Evolutionary conservation across 202 grass and related monocot genomes (phyloP).

Genomic region (Brachypodium distachyon): DNA sequence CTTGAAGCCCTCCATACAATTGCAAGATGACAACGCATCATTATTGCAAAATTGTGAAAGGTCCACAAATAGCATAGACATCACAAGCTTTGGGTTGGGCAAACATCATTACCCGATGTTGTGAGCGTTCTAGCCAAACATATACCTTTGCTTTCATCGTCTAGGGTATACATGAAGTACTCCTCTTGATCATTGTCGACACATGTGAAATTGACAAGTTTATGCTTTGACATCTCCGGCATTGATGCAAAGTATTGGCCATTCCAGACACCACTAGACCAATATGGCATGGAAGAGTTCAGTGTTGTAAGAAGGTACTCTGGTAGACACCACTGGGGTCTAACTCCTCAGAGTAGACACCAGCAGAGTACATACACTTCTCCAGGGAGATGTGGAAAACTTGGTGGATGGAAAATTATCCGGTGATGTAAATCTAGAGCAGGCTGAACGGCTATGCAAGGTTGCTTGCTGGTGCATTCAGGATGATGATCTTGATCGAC

Average conservation of each 20-base stretch:
- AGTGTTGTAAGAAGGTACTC: not conserved
- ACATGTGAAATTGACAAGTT: not conserved
- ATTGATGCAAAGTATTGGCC: not conserved
- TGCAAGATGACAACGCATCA: not conserved
- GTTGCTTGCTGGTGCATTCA: slow-evolving; percentile 21
- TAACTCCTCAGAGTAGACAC: not conserved
- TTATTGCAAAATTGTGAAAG: not conserved
- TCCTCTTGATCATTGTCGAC: not conserved
- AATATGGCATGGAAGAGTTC: not conserved
- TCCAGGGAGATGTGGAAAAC: not conserved
- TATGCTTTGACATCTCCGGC: not conserved
- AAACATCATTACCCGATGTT: not conserved
- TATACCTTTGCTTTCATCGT: not conserved
- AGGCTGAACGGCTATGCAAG: not conserved
- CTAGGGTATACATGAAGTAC: not conserved
- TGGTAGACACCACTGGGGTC: slow-evolving; percentile 3
- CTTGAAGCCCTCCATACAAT: not conserved
- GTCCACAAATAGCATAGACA: not conserved
- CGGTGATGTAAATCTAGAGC: not conserved
- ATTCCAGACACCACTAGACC: not conserved
- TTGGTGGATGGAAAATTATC: not conserved
- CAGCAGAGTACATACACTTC: not conserved
- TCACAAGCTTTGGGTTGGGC: not conserved
- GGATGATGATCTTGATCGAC: not conserved
- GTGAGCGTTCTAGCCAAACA: not conserved